Evolutionary conservation across 257 asterid species (phyloP).

Genomic region (Solanum ossicruentum): DNA sequence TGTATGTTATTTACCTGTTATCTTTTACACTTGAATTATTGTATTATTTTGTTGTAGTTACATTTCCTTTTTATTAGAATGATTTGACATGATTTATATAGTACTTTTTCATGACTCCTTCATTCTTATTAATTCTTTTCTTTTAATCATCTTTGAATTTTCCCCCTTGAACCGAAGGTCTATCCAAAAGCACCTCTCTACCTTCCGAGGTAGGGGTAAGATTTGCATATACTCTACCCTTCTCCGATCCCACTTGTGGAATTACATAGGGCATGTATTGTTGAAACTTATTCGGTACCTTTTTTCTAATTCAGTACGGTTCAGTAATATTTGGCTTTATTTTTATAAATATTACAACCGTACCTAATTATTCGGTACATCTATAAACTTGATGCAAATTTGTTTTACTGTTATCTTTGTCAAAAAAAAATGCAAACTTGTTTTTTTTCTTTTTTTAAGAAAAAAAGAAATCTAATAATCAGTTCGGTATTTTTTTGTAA

Average conservation of each 20-base stretch:
- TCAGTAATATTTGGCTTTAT: neutral
- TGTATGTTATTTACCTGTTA: neutral
- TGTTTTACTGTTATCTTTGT: too few species aligned
- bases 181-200: neutral
- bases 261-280: neutral
- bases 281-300: neutral
- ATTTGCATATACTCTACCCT: neutral
- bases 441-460: too few species aligned
- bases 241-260: neutral
- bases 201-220: neutral
- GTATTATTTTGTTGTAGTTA: neutral
- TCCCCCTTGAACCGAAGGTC: neutral
- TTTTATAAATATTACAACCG: neutral
- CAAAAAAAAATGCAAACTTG: too few species aligned
- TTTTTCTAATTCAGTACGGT: neutral
- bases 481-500: neutral
- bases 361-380: neutral
- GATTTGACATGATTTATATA: neutral
- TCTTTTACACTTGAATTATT: neutral
- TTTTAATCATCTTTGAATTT: neutral
- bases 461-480: neutral
- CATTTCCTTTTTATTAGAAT: neutral
- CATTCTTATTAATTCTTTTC: neutral
- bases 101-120: neutral
- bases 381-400: neutral